Evolutionary conservation across 805 yeast species (phyloP).

Genomic region (Pichia rugopelliculosa): DNA sequence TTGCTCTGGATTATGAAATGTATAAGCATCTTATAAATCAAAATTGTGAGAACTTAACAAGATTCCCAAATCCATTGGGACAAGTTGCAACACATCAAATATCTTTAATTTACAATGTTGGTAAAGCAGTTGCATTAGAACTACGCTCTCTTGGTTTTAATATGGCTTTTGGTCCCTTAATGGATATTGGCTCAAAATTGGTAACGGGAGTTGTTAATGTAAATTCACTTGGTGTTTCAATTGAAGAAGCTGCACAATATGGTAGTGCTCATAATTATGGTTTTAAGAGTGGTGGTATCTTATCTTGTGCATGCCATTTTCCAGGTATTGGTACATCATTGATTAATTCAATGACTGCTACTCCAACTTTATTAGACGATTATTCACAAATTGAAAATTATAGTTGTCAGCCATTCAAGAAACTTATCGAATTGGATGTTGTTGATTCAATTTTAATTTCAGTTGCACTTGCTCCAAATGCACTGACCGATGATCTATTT

Average conservation of each 20-base stretch:
- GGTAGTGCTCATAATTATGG: conserved; percentile 49
- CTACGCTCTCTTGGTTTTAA: conserved; percentile 45
- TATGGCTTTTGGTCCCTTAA: conserved; percentile 51
- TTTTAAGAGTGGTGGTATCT: conserved; percentile 43
- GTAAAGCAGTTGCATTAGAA: conserved; percentile 47
- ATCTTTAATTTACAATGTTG: conserved; percentile 42
- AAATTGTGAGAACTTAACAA: conserved; percentile 43
- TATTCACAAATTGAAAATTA: conserved; percentile 42
- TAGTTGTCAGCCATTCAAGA: conserved; percentile 45
- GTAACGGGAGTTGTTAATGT: conserved; percentile 51
- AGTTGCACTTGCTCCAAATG: conserved; percentile 58
- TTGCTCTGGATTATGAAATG: conserved; percentile 55
- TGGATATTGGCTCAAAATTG: conserved; percentile 50
- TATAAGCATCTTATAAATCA: conserved; percentile 53
- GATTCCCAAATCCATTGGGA: conserved; percentile 60
- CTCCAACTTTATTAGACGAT: conserved; percentile 51
- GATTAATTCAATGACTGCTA: conserved; percentile 47
- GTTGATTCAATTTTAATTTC: conserved; percentile 53
- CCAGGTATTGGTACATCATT: conserved; percentile 59
- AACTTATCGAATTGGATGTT: conserved; percentile 35
- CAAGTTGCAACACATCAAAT: conserved; percentile 46
- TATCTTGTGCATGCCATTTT: conserved; percentile 53
- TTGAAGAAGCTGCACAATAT: conserved; percentile 47
- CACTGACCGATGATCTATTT: conserved; percentile 52
- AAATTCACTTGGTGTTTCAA: conserved; percentile 51